Evolutionary conservation across 352 stramenopile species (phyloP).

Genomic region (Phytophthora nicotianae): DNA sequence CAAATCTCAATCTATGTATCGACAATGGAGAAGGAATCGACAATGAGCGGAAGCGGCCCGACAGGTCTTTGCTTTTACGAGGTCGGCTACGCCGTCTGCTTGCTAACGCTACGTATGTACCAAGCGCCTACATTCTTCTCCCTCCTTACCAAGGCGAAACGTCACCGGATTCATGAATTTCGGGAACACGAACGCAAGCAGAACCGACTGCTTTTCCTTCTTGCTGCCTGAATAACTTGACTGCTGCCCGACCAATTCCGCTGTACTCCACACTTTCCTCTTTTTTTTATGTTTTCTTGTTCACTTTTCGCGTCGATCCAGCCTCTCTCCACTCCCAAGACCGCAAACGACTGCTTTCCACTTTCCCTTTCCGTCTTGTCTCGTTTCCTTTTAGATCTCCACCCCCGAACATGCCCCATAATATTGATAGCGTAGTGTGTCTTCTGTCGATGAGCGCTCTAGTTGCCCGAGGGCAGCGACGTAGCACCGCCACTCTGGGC

Average conservation of each 20-base stretch:
- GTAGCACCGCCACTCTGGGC: constrained; percentile 37
- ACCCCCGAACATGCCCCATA: constrained; percentile 41
- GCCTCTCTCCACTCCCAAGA: background rate
- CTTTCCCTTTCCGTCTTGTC: no score
- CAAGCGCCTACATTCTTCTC: constrained; percentile 26
- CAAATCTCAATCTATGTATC: constrained; percentile 8
- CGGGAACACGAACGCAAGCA: constrained; percentile 36
- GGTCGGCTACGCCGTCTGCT: constrained; percentile 23
- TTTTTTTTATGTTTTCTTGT: constrained; percentile 33
- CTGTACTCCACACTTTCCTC: constrained; percentile 20
- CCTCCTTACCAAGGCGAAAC: constrained; percentile 22
- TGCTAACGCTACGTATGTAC: constrained; percentile 25
- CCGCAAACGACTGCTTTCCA: constrained; percentile 4
- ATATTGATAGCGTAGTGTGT: constrained; percentile 43
- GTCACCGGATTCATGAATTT: constrained; percentile 36
- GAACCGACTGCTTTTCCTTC: constrained; percentile 16
- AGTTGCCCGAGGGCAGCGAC: constrained; percentile 47
- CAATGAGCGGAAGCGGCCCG: constrained; percentile 26
- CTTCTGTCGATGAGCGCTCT: constrained; percentile 25
- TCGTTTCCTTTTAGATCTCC: no score
- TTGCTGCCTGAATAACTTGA: constrained; percentile 36
- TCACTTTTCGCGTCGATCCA: constrained; percentile 8
- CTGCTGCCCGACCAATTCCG: constrained; percentile 21
- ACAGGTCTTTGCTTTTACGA: constrained; percentile 40
- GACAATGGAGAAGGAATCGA: background rate